A percentile compares a stretch with the other conserved stretches of the same genome.
Evolutionary conservation across 495 filamentous ascomycete species (phyloP).

Genomic region (Aspergillus cavernicola): DNA sequence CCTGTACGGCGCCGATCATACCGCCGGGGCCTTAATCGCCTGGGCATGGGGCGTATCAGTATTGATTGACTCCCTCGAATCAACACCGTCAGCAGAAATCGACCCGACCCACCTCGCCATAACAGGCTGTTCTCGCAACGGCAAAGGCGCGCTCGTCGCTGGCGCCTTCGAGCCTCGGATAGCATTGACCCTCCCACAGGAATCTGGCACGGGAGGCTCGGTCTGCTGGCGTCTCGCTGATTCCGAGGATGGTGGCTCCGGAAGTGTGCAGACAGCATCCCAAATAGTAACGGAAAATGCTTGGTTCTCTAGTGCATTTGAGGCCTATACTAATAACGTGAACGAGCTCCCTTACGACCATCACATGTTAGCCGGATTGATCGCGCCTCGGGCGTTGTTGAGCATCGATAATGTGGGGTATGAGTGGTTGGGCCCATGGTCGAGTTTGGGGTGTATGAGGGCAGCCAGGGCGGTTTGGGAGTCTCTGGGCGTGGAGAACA

Average conservation of each 20-base stretch:
- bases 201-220: slow-evolving; percentile 10
- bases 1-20: slow-evolving; percentile 6
- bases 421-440: slow-evolving; percentile 12
- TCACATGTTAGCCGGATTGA: slow-evolving; percentile 10
- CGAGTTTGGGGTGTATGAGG: slow-evolving; percentile 8
- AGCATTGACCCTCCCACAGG: slow-evolving; percentile 7
- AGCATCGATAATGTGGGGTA: slow-evolving; percentile 10
- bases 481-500: slow-evolving; percentile 1
- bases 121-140: slow-evolving; percentile 12
- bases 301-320: slow-evolving; percentile 11
- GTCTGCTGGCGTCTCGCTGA: slow-evolving; percentile 12
- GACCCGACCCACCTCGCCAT: slow-evolving; percentile 3
- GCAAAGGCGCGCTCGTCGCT: slow-evolving; percentile 11
- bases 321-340: background rate
- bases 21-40: slow-evolving; percentile 10
- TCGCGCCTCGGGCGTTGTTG: slow-evolving; percentile 7
- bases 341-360: slow-evolving; percentile 8
- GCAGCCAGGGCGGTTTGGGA: slow-evolving; percentile 2
- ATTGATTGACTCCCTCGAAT: slow-evolving; percentile 3
- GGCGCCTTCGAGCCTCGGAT: slow-evolving; percentile 8
- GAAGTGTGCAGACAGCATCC: slow-evolving; percentile 3
- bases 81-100: slow-evolving; percentile 4
- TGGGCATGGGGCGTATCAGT: slow-evolving; percentile 8
- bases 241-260: background rate
- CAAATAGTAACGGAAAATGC: slow-evolving; percentile 11